Base-by-base conservation (phyloP, 768 basidiomycete species). In the Auriscalpium vulgare region DNA sequence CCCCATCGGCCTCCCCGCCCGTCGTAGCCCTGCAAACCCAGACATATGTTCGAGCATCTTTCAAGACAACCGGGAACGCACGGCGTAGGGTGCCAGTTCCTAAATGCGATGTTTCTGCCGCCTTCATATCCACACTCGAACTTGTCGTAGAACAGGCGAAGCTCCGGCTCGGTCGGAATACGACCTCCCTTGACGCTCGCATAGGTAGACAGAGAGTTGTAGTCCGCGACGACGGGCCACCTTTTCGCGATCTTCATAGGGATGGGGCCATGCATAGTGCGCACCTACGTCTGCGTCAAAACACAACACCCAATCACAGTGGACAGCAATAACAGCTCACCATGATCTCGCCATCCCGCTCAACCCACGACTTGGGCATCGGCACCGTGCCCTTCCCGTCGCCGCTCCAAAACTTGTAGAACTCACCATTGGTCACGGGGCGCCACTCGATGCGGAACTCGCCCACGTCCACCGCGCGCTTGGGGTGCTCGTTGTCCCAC, bases 1-100 rank as follows among this genome's bases (percentile, higher is more conserved):
- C 81, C 19, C 69, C 76, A 56, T 66, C 64, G 51, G 68, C 73
- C 57, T 73, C 72, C 58, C 75, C 69, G 37, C 87, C 89, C 2
- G 82, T 81, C 45, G 89, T 91, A 19, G 88, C 82, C 35, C 88
- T 89, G 50, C 10, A 47, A n/a, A 10, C 14, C n/a, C 14, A 19
- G 23, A 23, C 40, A 46, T 8, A 50, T 46, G 23, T 58, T 51
- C 56, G 59, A 45, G 48, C 37, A 13, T 37, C 19, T 14, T 21
- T 46, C 37, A 23, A 36, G 46, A 60, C 13, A 35, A 17, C 7
- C 17, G 4, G 19, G 10, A 29, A 77, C 91, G 70, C 67, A 95
- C 90, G 93, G 91, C 50, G 89, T 68, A 21, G 92, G 91, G 67
- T 97, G 93, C 92, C 95, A 97, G 70, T 93, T 90, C 59, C 88